Base-by-base conservation (phyloP, 768 basidiomycete species). In the Ramaria sp. region DNA sequence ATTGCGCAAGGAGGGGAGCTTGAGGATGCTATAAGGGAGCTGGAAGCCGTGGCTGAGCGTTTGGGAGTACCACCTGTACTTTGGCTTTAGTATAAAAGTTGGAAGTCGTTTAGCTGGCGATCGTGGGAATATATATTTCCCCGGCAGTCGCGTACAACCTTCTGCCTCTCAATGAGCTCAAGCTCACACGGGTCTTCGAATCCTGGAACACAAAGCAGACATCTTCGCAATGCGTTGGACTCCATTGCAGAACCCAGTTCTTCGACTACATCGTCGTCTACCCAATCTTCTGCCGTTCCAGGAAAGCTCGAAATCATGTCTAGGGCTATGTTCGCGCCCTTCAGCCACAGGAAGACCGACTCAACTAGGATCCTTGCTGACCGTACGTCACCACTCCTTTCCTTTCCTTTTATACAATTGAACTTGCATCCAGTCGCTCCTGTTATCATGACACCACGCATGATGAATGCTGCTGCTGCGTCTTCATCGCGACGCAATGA, bases 361-460 rank as follows among this genome's bases (percentile, higher is more conserved):
- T 86, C 89, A 1, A 78, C 80, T 13, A 78, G 76, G 65, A 85
- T 91, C 53, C 73, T 91, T 15, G 78, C 87, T 54, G 87, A 88
- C 68, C 75, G 89, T 91, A 71, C 65, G 86, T 66, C 27, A 38
- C 59, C 31, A 47, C 27, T 52, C 42, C 27, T 15, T 54, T 51
- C 33, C 22, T 52, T 37, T 43, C 60, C 39, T 52, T 65, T 1
- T 30, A 41, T 53, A 51, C 42, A 34, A 53, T 58, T 17, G 47
- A 50, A 42, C 43, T 10, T 20, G 30, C 47, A 13, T 57, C 50
- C 65, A 84, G 91, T 93, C 67, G 90, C 90, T 13, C 90, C 90
- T 12, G 83, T 84, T 59, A 88, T 93, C 63, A 90, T 93, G 88
- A 91, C 89, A 2, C 90, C 91, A 22, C 77, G 83, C 56, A 84